Conservation (phyloP, 2,329 filamentous ascomycete species). For the Thielaviopsis ethacetica region DNA sequence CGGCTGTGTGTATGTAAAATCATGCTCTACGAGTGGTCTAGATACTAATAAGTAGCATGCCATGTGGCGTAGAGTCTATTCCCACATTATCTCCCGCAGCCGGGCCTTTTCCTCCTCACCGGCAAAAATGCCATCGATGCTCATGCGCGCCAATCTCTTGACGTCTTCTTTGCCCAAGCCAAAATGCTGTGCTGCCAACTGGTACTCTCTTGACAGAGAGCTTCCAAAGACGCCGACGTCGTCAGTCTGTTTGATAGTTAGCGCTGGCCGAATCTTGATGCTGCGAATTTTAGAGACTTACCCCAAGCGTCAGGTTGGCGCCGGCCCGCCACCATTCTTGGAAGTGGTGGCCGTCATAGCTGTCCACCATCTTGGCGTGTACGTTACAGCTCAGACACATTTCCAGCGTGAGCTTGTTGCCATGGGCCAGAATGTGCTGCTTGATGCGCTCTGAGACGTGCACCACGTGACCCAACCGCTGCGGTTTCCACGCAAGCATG, state of each 20-base stretch:
- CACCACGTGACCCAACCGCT: constrained; percentile 64
- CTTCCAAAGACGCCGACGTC: constrained; percentile 73
- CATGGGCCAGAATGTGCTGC: constrained; percentile 31
- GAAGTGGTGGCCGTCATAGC: constrained; percentile 59
- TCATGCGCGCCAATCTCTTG: constrained; percentile 40
- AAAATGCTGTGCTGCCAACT: constrained; percentile 56
- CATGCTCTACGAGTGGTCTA: no score
- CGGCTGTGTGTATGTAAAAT: no score
- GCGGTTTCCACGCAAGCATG: constrained; percentile 48
- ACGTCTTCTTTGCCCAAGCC: constrained; percentile 30
- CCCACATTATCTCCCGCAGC: constrained; percentile 35
- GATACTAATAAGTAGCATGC: no score
- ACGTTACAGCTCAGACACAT: constrained; percentile 72
- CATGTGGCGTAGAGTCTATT: not conserved
- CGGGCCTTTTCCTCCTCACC: constrained; percentile 43
- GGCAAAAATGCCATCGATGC: constrained; percentile 51
- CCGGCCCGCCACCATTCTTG: constrained; percentile 49
- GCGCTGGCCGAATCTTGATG: not conserved
- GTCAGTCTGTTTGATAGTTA: constrained; percentile 43
- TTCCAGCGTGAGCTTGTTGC: constrained; percentile 45
- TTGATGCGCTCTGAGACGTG: constrained; percentile 49
- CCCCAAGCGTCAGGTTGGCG: constrained; percentile 48
- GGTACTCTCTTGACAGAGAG: constrained; percentile 60
- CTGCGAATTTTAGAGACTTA: constrained; percentile 29
- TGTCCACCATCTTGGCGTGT: constrained; percentile 52